These are phyloP conservation scores for Schwanniomyces pseudopolymorphus DNA, from an alignment of 805 yeast genomes.

Conservation along the genomic window DNA sequence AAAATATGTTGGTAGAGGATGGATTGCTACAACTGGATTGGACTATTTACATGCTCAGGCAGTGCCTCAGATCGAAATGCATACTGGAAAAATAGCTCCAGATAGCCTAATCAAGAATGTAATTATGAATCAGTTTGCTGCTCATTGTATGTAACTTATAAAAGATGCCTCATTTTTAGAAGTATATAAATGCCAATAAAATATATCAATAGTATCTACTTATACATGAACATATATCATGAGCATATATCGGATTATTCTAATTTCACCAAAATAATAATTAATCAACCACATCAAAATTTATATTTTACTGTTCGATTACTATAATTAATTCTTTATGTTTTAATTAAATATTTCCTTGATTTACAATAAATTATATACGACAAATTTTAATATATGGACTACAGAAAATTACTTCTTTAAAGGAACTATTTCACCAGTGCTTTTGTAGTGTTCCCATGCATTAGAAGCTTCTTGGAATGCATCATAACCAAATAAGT, in stretches of 20 bases:
- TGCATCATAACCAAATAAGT: conserved; percentile 24
- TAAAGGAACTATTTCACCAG: not conserved
- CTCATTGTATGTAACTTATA: not conserved
- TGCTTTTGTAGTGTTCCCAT: conserved; percentile 9
- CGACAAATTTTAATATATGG: not conserved
- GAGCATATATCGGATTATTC: too few species aligned
- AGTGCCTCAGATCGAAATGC: conserved; percentile 16
- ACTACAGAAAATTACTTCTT: not conserved
- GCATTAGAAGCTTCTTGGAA: conserved; percentile 21
- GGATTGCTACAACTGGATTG: conserved; percentile 14
- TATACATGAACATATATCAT: too few species aligned
- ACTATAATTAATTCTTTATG: too few species aligned
- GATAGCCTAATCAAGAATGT: conserved; percentile 8
- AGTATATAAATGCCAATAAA: too few species aligned
- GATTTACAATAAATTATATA: not conserved
- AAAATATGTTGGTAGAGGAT: conserved; percentile 8
- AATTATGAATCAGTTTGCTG: conserved; percentile 1
- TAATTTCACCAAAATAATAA: too few species aligned
- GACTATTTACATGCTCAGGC: conserved; percentile 13
- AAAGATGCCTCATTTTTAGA: not conserved
- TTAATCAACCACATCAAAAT: too few species aligned
- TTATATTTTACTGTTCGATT: too few species aligned
- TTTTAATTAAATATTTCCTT: not conserved
- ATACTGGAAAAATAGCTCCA: conserved; percentile 16
- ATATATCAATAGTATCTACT: too few species aligned